Conservation (phyloP, 768 basidiomycete genomes). For the Xerocomus brunneocitrinus region DNA sequence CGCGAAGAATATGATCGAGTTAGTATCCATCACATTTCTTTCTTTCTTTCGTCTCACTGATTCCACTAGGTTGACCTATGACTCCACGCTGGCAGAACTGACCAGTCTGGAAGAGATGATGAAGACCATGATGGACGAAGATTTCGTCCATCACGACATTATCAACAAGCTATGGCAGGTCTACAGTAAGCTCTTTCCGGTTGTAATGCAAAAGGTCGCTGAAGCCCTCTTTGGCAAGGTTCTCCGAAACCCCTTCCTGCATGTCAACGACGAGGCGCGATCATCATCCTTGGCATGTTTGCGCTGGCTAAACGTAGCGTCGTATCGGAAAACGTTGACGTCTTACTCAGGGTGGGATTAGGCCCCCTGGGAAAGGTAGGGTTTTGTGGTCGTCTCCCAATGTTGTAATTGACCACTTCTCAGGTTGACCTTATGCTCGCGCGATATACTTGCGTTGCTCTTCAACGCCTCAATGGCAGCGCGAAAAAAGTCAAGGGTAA, state of each 20-base stretch:
- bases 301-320: conserved; percentile 77
- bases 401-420: not conserved
- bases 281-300: conserved; percentile 96
- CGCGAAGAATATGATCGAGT: conserved; percentile 98
- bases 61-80: conserved; percentile 71
- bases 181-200: conserved; percentile 60
- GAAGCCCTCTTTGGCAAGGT: conserved; percentile 40
- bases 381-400: not conserved
- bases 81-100: conserved; percentile 89
- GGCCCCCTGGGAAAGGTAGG: conserved; percentile 78
- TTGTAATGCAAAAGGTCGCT: not conserved
- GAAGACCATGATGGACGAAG: conserved; percentile 92
- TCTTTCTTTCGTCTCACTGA: not conserved
- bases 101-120: conserved; percentile 97
- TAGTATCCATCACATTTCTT: conserved; percentile 18
- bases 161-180: conserved; percentile 93
- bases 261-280: conserved; percentile 87
- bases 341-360: conserved; percentile 81
- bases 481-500: conserved; percentile 95
- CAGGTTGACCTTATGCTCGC: conserved; percentile 88
- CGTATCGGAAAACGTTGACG: conserved; percentile 79
- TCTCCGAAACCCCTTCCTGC: conserved; percentile 70
- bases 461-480: conserved; percentile 89
- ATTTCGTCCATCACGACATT: conserved; percentile 77
- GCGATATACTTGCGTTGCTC: conserved; percentile 87